Base-by-base conservation (phyloP, 2,329 filamentous ascomycete genomes). In the Claviceps sp. region DNA sequence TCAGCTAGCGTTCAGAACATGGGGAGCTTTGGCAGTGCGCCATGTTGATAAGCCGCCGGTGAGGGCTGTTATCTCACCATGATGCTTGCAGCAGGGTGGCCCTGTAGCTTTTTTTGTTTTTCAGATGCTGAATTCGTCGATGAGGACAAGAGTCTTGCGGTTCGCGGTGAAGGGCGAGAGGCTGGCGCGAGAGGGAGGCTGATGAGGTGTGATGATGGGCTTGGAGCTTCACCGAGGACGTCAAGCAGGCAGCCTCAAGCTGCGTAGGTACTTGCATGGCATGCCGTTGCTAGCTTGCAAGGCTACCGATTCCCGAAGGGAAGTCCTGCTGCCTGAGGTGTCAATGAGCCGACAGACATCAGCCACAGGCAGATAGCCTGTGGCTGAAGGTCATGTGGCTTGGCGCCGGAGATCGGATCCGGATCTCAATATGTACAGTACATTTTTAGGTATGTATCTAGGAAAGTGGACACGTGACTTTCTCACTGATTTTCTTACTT, bases 181-280 rank as follows among this genome's bases (percentile, higher is more conserved):
- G 41, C 19, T 43, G 41, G 19, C 17, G 14, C 19, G 19, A 7
- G 19, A 19, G 41, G 19, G 13, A 24, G 41, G 19, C 41, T 24
- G 41, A 43, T 22, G 41, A 43, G 41, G 41, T 24, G 41, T 22
- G 41, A 43, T 43, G 41, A 24, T 24, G 59, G 50, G 8, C 41
- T 54, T 59, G 64, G 62, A 66, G 64, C 64, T 66, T 62, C 58
- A 56, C 53, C 56, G 52, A 22, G 30, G 45, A 54, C 46, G 43
- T 40, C 17, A 17, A 51, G 38, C 39, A 52, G 50, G 50, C 50
- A 52, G 39, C 50, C 39, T 52, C 6, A 14, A 52, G 50, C 50
- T 52, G 45, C 50, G 50, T 52, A 52, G 17, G 11, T 37, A 24
- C 39, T 10, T 26, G 8, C 34, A n/a, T 37, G 17, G 39, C 19